Base-by-base conservation (phyloP, 306 rosid species). In the Prunus davidiana region DNA sequence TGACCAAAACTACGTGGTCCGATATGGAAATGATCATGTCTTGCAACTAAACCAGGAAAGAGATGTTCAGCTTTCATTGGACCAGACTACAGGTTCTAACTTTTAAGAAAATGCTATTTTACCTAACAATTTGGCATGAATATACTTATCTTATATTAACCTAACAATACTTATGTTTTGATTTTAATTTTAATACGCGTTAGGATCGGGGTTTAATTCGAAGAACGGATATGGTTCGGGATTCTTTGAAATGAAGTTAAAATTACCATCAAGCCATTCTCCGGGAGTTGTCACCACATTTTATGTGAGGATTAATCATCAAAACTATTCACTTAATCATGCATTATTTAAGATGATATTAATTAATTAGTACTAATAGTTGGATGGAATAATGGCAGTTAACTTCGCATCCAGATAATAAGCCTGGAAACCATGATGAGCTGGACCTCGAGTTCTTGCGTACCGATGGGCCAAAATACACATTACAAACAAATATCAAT, bases 191-290 rank as follows among this genome's bases (percentile, higher is more conserved):
- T 24, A 38, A 61, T 45, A 52, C 15, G 0, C 6, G 5, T 15
- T 34, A 83, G 86, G 89, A 15, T 67, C 85, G 46, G 91, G 83
- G 19, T 83, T 85, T 68, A 75, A 67, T 54, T 88, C 91, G 8
- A 79, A 88, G 79, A 24, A 47, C 41, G 75, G 64, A 0, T 85
- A 88, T 74, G 88, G 67, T 64, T 88, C 91, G 8, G 88, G 91
- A 15, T 79, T 69, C 72, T 88, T 88, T n/a, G 68, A 81, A 30
- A 81, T 81, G 83, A 81, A 72, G 76, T 63, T 81, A 43, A 83
- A 81, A 70, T 52, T 79, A 25, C 88, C 89, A 1, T 49, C 78
- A 22, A 83, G 73, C 54, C 73, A 88, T 32, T 88, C 84, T 2
- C 67, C 62, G 0, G 79, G 83, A 71, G 72, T 85, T 14, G 80